Evolutionary conservation across 805 yeast species (phyloP).

Genomic region (Pichia deserticola): DNA sequence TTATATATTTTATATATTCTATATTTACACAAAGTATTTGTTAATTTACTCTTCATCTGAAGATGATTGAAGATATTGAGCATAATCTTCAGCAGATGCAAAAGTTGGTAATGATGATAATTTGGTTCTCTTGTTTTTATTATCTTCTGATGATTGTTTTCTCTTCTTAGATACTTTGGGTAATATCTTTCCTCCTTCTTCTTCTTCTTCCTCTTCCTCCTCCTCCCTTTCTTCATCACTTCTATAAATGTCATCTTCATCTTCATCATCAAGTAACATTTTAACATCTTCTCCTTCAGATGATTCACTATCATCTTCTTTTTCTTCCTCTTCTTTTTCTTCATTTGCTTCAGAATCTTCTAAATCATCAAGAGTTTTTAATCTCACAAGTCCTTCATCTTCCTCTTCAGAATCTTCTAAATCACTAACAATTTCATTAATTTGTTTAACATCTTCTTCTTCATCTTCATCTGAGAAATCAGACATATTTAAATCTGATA

Average conservation of each 20-base stretch:
- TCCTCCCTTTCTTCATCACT: constrained; percentile 20
- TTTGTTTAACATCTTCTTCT: constrained; percentile 12
- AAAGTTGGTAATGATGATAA: constrained; percentile 70
- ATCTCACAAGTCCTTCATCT: constrained; percentile 25
- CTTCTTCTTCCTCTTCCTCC: constrained; percentile 4
- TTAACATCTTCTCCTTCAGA: constrained; percentile 20
- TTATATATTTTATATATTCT: background rate
- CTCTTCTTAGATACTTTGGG: constrained; percentile 15
- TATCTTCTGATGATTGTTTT: background rate
- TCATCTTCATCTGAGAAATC: constrained; percentile 30
- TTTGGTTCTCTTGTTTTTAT: constrained; percentile 34
- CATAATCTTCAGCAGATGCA: constrained; percentile 85
- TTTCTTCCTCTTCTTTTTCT: constrained; percentile 22
- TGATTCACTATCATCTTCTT: constrained; percentile 17
- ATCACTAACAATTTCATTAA: background rate
- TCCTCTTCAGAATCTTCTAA: constrained; percentile 17
- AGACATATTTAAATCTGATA: constrained; percentile 33
- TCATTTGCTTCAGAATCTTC: constrained; percentile 24
- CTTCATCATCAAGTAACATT: constrained; percentile 17
- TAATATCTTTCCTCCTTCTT: background rate
- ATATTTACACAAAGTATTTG: background rate
- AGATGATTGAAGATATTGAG: constrained; percentile 60
- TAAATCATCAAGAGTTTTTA: constrained; percentile 22
- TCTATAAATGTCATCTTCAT: constrained; percentile 20
- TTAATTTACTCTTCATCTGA: constrained; percentile 43